Evolutionary conservation across 208 protist species (phyloP).

Genomic region (Leishmania aethiopica): DNA sequence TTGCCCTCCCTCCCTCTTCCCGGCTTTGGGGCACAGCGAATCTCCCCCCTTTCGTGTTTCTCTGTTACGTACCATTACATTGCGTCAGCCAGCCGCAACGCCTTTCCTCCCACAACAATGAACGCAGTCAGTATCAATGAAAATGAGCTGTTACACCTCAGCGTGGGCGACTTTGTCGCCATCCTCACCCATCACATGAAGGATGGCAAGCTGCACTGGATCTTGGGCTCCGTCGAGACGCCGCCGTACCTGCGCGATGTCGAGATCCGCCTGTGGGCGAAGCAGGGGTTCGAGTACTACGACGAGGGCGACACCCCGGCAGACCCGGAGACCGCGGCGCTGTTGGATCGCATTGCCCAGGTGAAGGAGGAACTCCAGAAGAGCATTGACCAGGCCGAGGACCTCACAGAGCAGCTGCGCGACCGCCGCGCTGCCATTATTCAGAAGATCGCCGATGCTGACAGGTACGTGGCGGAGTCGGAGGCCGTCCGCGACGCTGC

Average conservation of each 20-base stretch:
- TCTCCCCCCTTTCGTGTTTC: background rate
- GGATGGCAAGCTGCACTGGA: constrained; percentile 75
- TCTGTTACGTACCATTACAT: background rate
- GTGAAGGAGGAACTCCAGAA: constrained; percentile 61
- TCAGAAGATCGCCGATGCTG: constrained; percentile 51
- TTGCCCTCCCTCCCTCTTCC: background rate
- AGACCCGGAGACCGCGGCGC: constrained; percentile 56
- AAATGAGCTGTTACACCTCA: constrained; percentile 45
- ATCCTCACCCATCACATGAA: constrained; percentile 59
- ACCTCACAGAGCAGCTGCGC: constrained; percentile 70
- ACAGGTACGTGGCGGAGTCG: constrained; percentile 71
- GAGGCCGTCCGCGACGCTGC: constrained; percentile 58
- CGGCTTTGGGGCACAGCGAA: background rate
- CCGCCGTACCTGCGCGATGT: constrained; percentile 74
- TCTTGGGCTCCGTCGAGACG: constrained; percentile 71
- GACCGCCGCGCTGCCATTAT: constrained; percentile 59
- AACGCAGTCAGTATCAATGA: constrained; percentile 24
- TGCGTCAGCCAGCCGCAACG: background rate
- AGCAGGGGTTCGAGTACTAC: constrained; percentile 47
- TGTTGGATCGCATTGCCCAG: constrained; percentile 58
- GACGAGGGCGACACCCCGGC: constrained; percentile 43
- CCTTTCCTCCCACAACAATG: constrained; percentile 7
- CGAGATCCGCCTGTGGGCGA: constrained; percentile 76
- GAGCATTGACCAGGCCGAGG: constrained; percentile 64
- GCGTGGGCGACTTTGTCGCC: constrained; percentile 78